A percentile compares a stretch with the other conserved stretches of the same genome.
Conservation (phyloP, 163 green algal species). For the Scenedesmus sp. region DNA sequence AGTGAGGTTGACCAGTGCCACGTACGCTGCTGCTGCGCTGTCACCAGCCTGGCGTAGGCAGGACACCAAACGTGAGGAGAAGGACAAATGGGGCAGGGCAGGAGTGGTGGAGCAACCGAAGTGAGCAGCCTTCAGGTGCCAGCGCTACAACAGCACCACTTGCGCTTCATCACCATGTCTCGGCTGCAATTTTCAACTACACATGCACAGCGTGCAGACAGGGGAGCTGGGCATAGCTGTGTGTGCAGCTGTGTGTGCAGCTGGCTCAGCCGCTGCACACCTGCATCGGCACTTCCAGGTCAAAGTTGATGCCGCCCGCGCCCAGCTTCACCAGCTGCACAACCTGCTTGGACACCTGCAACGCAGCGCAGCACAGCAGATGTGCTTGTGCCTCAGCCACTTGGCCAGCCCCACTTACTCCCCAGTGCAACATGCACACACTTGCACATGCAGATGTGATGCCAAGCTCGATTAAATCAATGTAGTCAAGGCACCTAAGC, state of each 20-base stretch:
- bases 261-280: slow-evolving; percentile 32
- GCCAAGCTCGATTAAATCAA: too few species aligned
- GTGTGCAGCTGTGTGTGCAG: background rate
- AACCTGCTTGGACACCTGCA: slow-evolving; percentile 47
- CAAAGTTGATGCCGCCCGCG: slow-evolving; percentile 72
- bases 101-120: background rate
- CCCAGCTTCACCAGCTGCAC: slow-evolving; percentile 32
- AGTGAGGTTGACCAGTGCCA: slow-evolving; percentile 55
- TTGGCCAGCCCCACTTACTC: background rate
- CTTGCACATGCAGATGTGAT: background rate
- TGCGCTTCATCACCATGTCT: background rate
- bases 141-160: too few species aligned
- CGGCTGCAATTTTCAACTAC: too few species aligned
- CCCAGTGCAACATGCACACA: background rate
- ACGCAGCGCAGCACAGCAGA: background rate
- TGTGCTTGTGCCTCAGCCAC: background rate
- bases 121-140: background rate
- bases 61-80: background rate
- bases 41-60: background rate
- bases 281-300: slow-evolving; percentile 65
- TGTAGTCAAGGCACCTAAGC: background rate
- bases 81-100: background rate
- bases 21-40: slow-evolving; percentile 58
- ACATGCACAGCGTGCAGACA: too few species aligned
- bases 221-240: too few species aligned